phyloP scores from a whole-genome alignment of 768 basidiomycete genomes.

The Kwoniella heveanensis region DNA sequence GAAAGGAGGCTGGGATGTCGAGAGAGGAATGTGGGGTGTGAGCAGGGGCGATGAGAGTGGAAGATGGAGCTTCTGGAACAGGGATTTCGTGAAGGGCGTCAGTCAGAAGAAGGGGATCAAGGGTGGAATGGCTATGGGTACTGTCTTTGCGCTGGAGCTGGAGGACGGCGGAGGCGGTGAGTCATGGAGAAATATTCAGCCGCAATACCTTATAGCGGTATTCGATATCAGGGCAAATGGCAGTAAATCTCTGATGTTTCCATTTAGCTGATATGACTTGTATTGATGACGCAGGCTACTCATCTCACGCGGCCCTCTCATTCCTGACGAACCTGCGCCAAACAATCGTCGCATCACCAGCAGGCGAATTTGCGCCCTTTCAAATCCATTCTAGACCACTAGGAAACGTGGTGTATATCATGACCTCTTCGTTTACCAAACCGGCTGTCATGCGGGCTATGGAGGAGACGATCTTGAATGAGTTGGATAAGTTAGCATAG shows the following conservation, averaged over 20 bases:
- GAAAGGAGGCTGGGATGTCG: constrained; percentile 62
- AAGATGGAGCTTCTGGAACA: constrained; percentile 89
- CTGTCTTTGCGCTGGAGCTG: constrained; percentile 77
- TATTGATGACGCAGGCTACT: constrained; percentile 58
- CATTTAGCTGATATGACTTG: constrained; percentile 3
- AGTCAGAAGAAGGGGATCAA: constrained; percentile 65
- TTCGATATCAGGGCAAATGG: no score
- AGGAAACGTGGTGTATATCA: constrained; percentile 64
- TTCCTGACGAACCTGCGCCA: constrained; percentile 63
- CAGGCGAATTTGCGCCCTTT: constrained; percentile 61
- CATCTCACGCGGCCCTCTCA: constrained; percentile 67
- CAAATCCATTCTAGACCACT: constrained; percentile 81
- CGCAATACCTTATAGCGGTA: no score
- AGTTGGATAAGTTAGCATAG: constrained; percentile 34
- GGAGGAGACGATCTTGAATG: constrained; percentile 63
- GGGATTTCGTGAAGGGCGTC: constrained; percentile 66
- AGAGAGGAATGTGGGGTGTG: constrained; percentile 65
- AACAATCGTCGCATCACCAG: constrained; percentile 19
- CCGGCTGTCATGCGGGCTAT: constrained; percentile 48
- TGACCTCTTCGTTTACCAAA: constrained; percentile 52
- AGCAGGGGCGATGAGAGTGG: constrained; percentile 25
- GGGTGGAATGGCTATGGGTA: constrained; percentile 84
- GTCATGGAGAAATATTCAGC: no score
- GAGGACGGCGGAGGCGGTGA: constrained; percentile 57
- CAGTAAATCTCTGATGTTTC: no score